Percentiles rank a stretch among this genome's conserved stretches.
phyloP scores from a whole-genome alignment of 345 rosid genomes.

The Eucalyptus polybractea region DNA sequence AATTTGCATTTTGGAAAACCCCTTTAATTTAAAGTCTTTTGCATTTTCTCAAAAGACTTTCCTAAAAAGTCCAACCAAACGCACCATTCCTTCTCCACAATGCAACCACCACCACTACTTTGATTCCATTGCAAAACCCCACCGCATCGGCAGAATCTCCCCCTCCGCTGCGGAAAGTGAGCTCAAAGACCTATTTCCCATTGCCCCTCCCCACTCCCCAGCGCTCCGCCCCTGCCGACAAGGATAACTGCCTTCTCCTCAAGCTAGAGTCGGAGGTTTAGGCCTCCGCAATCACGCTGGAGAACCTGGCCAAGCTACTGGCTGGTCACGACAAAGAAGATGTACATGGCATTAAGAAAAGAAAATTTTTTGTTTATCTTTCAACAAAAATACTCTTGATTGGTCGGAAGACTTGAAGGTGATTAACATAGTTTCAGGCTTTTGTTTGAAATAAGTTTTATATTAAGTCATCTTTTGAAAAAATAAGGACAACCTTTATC shows the following conservation, averaged over 20 bases:
- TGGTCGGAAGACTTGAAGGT: too few species aligned
- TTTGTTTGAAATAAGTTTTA: too few species aligned
- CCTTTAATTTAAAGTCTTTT: too few species aligned
- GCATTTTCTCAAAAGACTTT: neutral
- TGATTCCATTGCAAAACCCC: neutral
- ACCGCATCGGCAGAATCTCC: neutral
- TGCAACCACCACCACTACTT: neutral
- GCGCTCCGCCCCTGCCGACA: neutral
- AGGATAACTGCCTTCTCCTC: neutral
- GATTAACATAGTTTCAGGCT: too few species aligned
- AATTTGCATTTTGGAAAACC: too few species aligned
- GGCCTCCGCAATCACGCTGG: neutral
- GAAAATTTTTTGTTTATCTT: rapidly evolving
- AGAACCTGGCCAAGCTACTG: neutral
- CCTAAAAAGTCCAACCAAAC: too few species aligned
- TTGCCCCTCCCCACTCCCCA: neutral
- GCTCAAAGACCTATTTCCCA: neutral
- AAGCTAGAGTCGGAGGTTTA: neutral
- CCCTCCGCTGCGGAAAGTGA: neutral
- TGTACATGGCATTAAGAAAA: neutral
- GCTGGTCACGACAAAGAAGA: too few species aligned
- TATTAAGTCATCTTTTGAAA: too few species aligned
- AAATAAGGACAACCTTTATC: rapidly evolving
- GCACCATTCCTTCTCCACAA: neutral
- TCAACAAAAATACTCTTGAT: too few species aligned